Evolutionary conservation across 805 yeast species (phyloP), one percentile per base, ranked within the genome.

Genomic region (Zygotorulaspora chibaensis): DNA sequence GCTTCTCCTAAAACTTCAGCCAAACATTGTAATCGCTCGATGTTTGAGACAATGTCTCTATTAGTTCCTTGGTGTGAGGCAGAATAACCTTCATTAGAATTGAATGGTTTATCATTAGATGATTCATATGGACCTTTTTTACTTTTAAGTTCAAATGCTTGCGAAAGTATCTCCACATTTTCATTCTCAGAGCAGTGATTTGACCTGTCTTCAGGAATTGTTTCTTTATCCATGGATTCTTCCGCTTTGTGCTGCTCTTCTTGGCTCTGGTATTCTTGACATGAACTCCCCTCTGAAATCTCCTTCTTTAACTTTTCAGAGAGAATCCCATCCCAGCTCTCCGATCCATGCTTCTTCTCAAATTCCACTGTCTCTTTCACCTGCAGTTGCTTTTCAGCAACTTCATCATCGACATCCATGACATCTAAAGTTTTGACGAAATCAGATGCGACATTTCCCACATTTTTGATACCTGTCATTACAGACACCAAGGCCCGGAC

Each of bases 401-500:
- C 42, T 10, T 42, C 49, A 15, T 38, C 33, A 13, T 40, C 45
- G 8, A 44, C 31, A 26, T 46, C 40, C n/a, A 45, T 28, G n/a
- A 40, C 53, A 23, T 56, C 59, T 10, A 54, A 38, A 23, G 42
- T 42, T 20, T 46, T 46, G 3, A 51, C 54, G 34, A 56, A 56
- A 15, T 42, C 35, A 16, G 51, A 41, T 13, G 58, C 57, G 10
- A 43, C 46, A 35, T 40, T 38, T 13, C 50, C 52, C 1, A 54
- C 51, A 15, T 45, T 46, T 35, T 42, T 53, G 15, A 56, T 42
- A 2, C 58, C 52, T 17, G 47, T 42, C 7, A 45, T 29, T 8
- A 56, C 33, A 9, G 48, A 30, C 8, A 34, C 37, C 10, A 52
- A 27, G 10, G 50, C 58, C 11, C 46, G 50, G 12, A 41, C 33